phyloP scores from a whole-genome alignment of 2,329 filamentous ascomycete genomes.

The Gaeumannomyces tritici region DNA sequence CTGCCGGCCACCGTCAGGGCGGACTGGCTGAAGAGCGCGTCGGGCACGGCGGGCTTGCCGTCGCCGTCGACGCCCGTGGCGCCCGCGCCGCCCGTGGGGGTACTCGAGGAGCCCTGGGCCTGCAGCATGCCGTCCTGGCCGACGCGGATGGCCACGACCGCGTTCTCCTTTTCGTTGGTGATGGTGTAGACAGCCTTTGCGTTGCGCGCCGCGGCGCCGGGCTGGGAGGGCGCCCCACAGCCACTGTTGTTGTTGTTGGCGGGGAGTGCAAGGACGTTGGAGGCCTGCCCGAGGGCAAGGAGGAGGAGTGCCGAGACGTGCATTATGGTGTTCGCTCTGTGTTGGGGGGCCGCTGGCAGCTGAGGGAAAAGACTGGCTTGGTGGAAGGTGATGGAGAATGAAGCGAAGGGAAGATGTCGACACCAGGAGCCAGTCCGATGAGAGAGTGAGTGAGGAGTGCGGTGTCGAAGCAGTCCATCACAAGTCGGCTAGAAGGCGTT shows the following conservation, averaged over 20 bases:
- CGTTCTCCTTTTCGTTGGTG: slow-evolving; percentile 40
- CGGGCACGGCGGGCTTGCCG: slow-evolving; percentile 26
- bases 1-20: slow-evolving; percentile 38
- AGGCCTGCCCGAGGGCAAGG: neutral
- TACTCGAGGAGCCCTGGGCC: slow-evolving; percentile 16
- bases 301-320: neutral
- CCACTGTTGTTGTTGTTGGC: neutral
- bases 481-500: no score
- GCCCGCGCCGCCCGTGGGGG: slow-evolving; percentile 37
- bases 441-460: neutral
- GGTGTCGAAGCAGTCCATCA: neutral
- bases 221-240: neutral
- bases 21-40: slow-evolving; percentile 42
- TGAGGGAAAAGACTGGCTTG: no score
- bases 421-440: neutral
- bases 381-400: neutral
- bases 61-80: slow-evolving; percentile 28
- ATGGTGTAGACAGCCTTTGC: slow-evolving; percentile 45
- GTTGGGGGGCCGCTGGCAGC: no score
- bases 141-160: slow-evolving; percentile 28
- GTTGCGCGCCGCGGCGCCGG: no score
- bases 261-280: neutral
- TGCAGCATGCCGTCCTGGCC: slow-evolving; percentile 18
- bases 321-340: neutral
- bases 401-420: neutral